phyloP scores from a whole-genome alignment of 371 early-diverging fungal species.

The Gilbertella persicaria region DNA sequence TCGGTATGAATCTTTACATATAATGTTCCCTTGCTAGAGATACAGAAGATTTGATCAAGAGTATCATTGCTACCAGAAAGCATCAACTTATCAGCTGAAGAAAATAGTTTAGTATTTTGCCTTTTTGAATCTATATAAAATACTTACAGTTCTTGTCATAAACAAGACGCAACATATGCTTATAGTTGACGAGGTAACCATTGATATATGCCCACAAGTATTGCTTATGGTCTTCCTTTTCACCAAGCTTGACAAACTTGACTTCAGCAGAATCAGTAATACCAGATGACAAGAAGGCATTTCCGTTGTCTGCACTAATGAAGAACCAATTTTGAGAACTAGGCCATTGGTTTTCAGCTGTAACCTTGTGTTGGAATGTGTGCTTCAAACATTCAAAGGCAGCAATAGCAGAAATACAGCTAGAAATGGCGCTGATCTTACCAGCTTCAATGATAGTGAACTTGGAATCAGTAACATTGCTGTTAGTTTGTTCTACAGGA shows the following conservation, averaged over 20 bases:
- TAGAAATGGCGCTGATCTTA: slow-evolving; percentile 28
- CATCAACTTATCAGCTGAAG: slow-evolving; percentile 30
- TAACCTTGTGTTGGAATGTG: slow-evolving; percentile 30
- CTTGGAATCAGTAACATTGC: slow-evolving; percentile 15
- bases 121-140: too few relatives aligned
- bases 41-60: slow-evolving; percentile 29
- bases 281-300: slow-evolving; percentile 39
- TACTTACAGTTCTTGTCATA: slow-evolving; percentile 24
- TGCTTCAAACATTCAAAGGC: slow-evolving; percentile 41
- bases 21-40: slow-evolving; percentile 27
- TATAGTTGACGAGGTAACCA: slow-evolving; percentile 57
- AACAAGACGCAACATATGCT: slow-evolving; percentile 43
- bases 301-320: slow-evolving; percentile 39
- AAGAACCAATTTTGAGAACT: slow-evolving; percentile 40
- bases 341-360: slow-evolving; percentile 35
- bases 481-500: slow-evolving; percentile 24
- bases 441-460: slow-evolving; percentile 41
- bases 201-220: slow-evolving; percentile 54
- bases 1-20: slow-evolving; percentile 24
- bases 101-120: slow-evolving; percentile 1
- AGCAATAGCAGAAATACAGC: slow-evolving; percentile 25
- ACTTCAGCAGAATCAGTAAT: slow-evolving; percentile 25
- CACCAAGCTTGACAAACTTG: slow-evolving; percentile 27
- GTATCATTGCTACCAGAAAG: slow-evolving; percentile 27
- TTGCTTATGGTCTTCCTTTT: slow-evolving; percentile 38